These are phyloP conservation scores for Colletotrichum sp. DNA, from an alignment of 2,329 filamentous ascomycete species.

Conservation along the genomic window DNA sequence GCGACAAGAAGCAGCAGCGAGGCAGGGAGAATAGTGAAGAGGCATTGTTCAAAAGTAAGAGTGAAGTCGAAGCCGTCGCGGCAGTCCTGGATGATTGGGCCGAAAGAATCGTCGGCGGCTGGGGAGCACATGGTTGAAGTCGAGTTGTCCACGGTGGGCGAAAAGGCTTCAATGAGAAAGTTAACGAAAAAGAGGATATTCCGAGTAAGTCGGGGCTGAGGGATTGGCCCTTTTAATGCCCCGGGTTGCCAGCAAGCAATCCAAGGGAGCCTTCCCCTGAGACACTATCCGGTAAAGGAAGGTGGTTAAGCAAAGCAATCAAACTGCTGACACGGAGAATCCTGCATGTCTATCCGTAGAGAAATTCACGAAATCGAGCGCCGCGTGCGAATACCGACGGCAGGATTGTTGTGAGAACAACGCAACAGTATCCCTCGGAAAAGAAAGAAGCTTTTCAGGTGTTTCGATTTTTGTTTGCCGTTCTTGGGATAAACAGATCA, in stretches of 20 bases:
- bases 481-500: background rate
- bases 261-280: background rate
- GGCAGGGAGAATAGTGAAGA: constrained; percentile 33
- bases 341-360: background rate
- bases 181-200: accelerated
- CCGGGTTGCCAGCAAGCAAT: background rate
- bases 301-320: constrained; percentile 6
- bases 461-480: background rate
- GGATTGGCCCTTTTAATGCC: background rate
- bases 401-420: background rate
- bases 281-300: constrained; percentile 3
- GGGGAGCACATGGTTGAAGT: constrained; percentile 1
- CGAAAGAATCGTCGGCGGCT: constrained; percentile 24
- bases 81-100: constrained; percentile 25
- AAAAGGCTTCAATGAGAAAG: background rate
- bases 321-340: background rate
- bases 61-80: constrained; percentile 32
- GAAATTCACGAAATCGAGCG: background rate
- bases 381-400: background rate
- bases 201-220: accelerated
- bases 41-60: constrained; percentile 32
- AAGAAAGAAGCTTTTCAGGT: background rate
- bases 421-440: background rate
- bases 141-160: background rate
- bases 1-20: constrained; percentile 32